Evolutionary conservation across 192 early-diverging fungal species (phyloP).

Genomic region (Podila horticola): DNA sequence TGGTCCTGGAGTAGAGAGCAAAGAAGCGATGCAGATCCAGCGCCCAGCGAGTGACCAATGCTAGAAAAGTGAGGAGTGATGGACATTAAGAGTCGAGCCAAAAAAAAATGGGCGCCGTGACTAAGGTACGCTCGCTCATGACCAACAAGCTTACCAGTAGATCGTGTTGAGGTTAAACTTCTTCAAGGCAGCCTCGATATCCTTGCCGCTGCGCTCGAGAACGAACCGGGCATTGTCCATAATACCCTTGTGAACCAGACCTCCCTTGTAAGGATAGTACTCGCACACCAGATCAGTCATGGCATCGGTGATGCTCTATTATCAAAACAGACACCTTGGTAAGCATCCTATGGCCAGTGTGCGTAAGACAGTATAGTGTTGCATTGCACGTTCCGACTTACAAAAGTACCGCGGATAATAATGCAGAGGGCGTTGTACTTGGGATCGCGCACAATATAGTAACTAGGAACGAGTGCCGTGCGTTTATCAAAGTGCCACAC

Average conservation of each 20-base stretch:
- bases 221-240: slow-evolving; percentile 55
- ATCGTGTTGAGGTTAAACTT: slow-evolving; percentile 53
- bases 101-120: background rate
- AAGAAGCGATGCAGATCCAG: slow-evolving; percentile 35
- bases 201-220: slow-evolving; percentile 40
- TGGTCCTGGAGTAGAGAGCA: slow-evolving; percentile 48
- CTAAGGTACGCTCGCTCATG: background rate
- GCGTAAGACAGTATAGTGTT: no score
- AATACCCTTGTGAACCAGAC: slow-evolving; percentile 54
- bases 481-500: slow-evolving; percentile 54
- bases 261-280: slow-evolving; percentile 55
- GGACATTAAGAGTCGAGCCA: background rate
- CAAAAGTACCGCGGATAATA: slow-evolving; percentile 54
- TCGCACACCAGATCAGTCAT: slow-evolving; percentile 57
- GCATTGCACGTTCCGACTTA: slow-evolving; percentile 6
- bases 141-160: slow-evolving; percentile 20
- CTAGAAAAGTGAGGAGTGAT: background rate
- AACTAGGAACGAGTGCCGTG: slow-evolving; percentile 49
- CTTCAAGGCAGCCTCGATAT: slow-evolving; percentile 43
- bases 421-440: slow-evolving; percentile 52
- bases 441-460: slow-evolving; percentile 54
- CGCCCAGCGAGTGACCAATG: slow-evolving; percentile 57
- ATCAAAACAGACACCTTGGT: background rate
- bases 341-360: background rate
- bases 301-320: slow-evolving; percentile 52